These are phyloP conservation scores for Gaertneriomyces sp. DNA, from an alignment of 192 early-diverging fungal genomes.

Conservation along the genomic window DNA sequence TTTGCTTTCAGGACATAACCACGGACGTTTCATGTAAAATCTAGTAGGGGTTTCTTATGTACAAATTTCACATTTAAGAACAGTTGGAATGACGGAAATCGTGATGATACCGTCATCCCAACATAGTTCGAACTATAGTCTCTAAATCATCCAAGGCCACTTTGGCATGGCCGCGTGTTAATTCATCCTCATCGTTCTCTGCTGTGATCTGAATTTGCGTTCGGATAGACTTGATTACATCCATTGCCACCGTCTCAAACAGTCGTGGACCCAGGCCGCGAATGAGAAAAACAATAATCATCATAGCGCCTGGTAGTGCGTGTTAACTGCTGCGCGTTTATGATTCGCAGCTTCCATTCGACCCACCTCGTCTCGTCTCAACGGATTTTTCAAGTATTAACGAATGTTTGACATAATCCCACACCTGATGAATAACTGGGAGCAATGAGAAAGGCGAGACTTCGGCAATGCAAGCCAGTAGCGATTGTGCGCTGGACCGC, in stretches of 20 bases:
- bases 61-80: too few relatives aligned
- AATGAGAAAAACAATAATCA: constrained; percentile 65
- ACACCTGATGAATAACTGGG: constrained; percentile 61
- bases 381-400: constrained; percentile 58
- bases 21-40: neutral
- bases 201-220: constrained; percentile 59
- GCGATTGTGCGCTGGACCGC: constrained; percentile 38
- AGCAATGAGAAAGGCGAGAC: constrained; percentile 68
- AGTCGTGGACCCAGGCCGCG: constrained; percentile 61
- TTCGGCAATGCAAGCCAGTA: constrained; percentile 55
- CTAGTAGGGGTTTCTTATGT: too few relatives aligned
- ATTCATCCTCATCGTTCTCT: constrained; percentile 65
- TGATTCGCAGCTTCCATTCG: neutral
- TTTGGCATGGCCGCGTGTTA: constrained; percentile 68
- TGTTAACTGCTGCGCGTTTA: constrained; percentile 7
- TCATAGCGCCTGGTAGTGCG: constrained; percentile 56
- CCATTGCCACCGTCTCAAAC: constrained; percentile 41
- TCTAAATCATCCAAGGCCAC: constrained; percentile 68
- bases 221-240: constrained; percentile 56
- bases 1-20: neutral
- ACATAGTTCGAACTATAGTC: constrained; percentile 43
- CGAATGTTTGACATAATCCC: constrained; percentile 65
- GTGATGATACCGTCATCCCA: too few relatives aligned
- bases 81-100: too few relatives aligned
- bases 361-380: constrained; percentile 62